Base-by-base conservation (phyloP, 2,329 filamentous ascomycete species). In the Emergomyces pasteurianus region DNA sequence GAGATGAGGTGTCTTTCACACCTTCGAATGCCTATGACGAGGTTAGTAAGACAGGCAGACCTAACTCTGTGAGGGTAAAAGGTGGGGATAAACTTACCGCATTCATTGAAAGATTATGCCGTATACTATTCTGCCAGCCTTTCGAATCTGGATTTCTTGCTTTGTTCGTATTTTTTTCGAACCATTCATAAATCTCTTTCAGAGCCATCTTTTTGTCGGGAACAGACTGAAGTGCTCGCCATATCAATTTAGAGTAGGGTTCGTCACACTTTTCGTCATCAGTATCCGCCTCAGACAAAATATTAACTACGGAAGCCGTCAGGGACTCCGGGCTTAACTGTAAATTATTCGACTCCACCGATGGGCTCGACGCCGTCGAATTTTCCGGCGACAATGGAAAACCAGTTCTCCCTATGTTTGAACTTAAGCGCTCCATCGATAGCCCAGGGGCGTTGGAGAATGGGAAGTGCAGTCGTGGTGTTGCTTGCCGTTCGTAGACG, bases 81-180 rank as follows among this genome's bases (percentile, higher is more conserved):
- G 46, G 60, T 60, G 53, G 18, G 21, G 62, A 12, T 10, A 40
- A 36, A 79, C 85, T 75, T 83, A 96, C 92, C 63, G 82, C 81
- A 68, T 97, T 97, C 92, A 97, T 96, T 55, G 90, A 96, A 8
- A 97, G 78, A 67, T 97, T 97, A 73, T 97, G 92, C 1, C 92
- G 84, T 65, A 97, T 95, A 71, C 90, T 95, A 74, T 96, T 97
- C 75, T 92, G 88, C 92, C 92, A 97, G 10, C 92, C 92, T 67
- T 86, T 87, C 14, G 74, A 77, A 8, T 79, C 80, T 21, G 74
- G 71, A 53, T 81, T 80, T 58, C 80, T 84, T 4, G 83, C 84
- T 73, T 94, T 96, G 66, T 83, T 82, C 2, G 91, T 96, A 69
- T 96, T 86, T 34, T 86, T 81, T 49, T 83, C 79, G 69, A 97